Conservation (phyloP, 1,284 basidiomycete genomes). For the Ganoderma boninense region DNA sequence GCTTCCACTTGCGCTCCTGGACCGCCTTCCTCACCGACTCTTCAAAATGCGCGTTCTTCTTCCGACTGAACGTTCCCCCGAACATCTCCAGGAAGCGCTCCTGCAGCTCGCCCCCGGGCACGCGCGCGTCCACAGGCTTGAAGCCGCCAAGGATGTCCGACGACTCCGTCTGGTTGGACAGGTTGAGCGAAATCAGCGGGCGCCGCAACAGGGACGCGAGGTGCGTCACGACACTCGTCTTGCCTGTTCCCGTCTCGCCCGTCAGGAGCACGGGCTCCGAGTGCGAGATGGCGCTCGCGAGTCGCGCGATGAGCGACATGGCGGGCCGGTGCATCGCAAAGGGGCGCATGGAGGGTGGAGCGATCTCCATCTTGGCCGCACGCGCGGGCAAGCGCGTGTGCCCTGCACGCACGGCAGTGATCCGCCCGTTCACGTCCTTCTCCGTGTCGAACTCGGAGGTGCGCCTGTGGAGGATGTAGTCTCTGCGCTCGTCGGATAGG, state of each 20-base stretch:
- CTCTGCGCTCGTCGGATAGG: slow-evolving; percentile 66
- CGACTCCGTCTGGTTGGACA: slow-evolving; percentile 97
- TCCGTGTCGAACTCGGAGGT: slow-evolving; percentile 76
- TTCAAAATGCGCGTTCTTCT: slow-evolving; percentile 91
- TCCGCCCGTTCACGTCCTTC: slow-evolving; percentile 68
- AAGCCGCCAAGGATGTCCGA: slow-evolving; percentile 96
- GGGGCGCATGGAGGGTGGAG: slow-evolving; percentile 54
- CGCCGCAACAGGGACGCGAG: slow-evolving; percentile 84
- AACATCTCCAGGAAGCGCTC: slow-evolving; percentile 87
- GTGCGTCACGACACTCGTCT: slow-evolving; percentile 93
- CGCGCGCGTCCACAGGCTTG: slow-evolving; percentile 89
- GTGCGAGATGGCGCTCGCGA: slow-evolving; percentile 79
- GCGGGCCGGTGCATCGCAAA: slow-evolving; percentile 95
- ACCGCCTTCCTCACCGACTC: slow-evolving; percentile 88
- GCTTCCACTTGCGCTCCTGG: slow-evolving; percentile 85
- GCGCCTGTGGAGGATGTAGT: slow-evolving; percentile 65
- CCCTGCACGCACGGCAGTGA: slow-evolving; percentile 64
- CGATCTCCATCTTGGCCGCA: slow-evolving; percentile 46
- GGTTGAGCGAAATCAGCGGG: slow-evolving; percentile 88
- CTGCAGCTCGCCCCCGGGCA: slow-evolving; percentile 82
- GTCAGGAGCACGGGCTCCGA: slow-evolving; percentile 92
- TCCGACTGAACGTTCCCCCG: slow-evolving; percentile 87
- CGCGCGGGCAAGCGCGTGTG: slow-evolving; percentile 62
- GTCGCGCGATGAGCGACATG: slow-evolving; percentile 81
- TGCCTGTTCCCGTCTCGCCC: slow-evolving; percentile 98